Evolutionary conservation across 148 eudicot genomes (phyloP), one percentile per base, ranked within the genome.

Genomic region (Heliosperma pusillum): DNA sequence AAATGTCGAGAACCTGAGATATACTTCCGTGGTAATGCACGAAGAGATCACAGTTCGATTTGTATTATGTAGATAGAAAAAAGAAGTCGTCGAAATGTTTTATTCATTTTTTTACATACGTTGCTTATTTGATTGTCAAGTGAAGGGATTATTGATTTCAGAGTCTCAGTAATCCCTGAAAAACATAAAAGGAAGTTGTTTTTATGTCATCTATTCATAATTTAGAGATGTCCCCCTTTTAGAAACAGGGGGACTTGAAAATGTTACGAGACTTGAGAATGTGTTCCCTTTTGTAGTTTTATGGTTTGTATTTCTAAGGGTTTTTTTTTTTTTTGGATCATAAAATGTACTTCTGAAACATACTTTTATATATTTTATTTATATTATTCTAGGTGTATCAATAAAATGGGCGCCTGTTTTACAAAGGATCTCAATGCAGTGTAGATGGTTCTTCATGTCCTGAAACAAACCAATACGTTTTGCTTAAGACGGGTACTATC

Each of bases 31-130:
- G 45, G 80, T 11, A 25, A 73, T 36, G 52, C 65, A 60, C 16
- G 55, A 69, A 42, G 63, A 11, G 7, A 16, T 60, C 78, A 17
- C 75, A 64, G 68, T 61, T 73, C 82, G 74, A 71, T 70, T 30
- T 81, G 83, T 81, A 61, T 81, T 81, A 77, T 81, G 83, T 81
- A 81, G 82, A 82, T 77, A 74, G 76, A 80, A 72, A 72, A 65
- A 67, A 70, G 72, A 72, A 71, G 79, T 82, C 71, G 44, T 47
- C 67, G 73, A 47, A 76, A 81, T 73, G 84, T 84, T 74, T 70
- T 69, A 84, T 81, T 81, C 76, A 81, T 81, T 84, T 79, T 84
- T 81, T 10, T 80, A 80, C 73, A 82, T 78, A 74, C 66, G 83
- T 74, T 80, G 78, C 60, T 79, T 77, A 80, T 74, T 79, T 77